These are phyloP conservation scores for Magnaporthiopsis poae DNA, from an alignment of 2,329 filamentous ascomycete genomes.

Conservation along the genomic window DNA sequence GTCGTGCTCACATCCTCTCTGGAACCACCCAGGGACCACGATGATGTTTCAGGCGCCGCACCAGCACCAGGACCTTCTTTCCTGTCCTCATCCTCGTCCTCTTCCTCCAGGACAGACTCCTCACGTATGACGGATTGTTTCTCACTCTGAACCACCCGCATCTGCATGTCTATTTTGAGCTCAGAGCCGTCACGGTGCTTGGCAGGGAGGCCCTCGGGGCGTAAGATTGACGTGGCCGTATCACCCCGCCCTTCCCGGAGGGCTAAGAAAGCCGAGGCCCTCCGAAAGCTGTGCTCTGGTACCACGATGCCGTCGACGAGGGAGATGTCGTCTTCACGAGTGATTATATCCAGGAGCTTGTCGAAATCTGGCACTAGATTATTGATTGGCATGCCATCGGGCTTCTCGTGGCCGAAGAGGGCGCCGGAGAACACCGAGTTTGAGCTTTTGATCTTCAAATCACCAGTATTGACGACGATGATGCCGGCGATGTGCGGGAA, in stretches of 20 bases:
- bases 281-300: slow-evolving; percentile 88
- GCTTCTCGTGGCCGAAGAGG: slow-evolving; percentile 78
- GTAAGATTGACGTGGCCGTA: slow-evolving; percentile 66
- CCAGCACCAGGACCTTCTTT: neutral
- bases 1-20: slow-evolving; percentile 34
- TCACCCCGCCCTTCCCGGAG: slow-evolving; percentile 75
- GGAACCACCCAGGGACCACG: slow-evolving; percentile 20
- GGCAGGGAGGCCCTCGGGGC: slow-evolving; percentile 74
- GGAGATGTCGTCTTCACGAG: slow-evolving; percentile 73
- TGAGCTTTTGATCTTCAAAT: slow-evolving; percentile 74
- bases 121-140: slow-evolving; percentile 52
- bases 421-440: slow-evolving; percentile 91
- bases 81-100: slow-evolving; percentile 27
- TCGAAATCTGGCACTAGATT: slow-evolving; percentile 81
- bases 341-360: slow-evolving; percentile 68
- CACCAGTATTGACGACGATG: slow-evolving; percentile 74
- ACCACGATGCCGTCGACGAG: slow-evolving; percentile 91
- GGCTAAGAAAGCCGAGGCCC: slow-evolving; percentile 73
- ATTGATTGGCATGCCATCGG: slow-evolving; percentile 69
- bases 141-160: slow-evolving; percentile 90
- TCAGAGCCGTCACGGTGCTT: slow-evolving; percentile 84
- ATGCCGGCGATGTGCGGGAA: slow-evolving; percentile 97
- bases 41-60: slow-evolving; percentile 29
- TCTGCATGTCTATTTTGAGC: slow-evolving; percentile 88
- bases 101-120: slow-evolving; percentile 54